phyloP scores from a whole-genome alignment of 768 basidiomycete genomes.

The Lentinula lateritia region DNA sequence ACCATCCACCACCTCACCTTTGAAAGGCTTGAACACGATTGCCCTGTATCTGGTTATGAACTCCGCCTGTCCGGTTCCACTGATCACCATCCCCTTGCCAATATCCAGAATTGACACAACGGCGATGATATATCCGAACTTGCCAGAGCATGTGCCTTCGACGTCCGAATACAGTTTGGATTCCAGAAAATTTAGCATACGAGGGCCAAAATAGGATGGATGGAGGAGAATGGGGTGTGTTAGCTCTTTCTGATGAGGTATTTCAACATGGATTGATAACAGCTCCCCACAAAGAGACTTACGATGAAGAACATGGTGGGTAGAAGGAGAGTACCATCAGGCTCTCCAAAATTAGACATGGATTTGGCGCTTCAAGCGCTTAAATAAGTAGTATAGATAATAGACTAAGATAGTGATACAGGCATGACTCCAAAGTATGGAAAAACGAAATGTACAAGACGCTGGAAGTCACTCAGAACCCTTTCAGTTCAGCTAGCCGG shows the following conservation, averaged over 20 bases:
- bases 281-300: slow-evolving; percentile 22
- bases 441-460: background rate
- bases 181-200: slow-evolving; percentile 90
- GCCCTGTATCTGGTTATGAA: slow-evolving; percentile 93
- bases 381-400: background rate
- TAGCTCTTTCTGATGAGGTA: slow-evolving; percentile 72
- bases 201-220: slow-evolving; percentile 96
- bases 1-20: slow-evolving; percentile 97
- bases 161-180: slow-evolving; percentile 93
- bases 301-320: slow-evolving; percentile 68
- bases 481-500: slow-evolving; percentile 62
- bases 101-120: slow-evolving; percentile 89
- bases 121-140: slow-evolving; percentile 92
- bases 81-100: slow-evolving; percentile 87
- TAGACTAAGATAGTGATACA: no score
- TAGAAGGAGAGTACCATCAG: background rate
- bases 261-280: slow-evolving; percentile 6
- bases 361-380: background rate
- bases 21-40: slow-evolving; percentile 99
- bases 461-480: background rate
- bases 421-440: no score
- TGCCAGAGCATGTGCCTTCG: slow-evolving; percentile 94
- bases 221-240: slow-evolving; percentile 97
- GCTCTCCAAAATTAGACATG: background rate
- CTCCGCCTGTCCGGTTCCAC: slow-evolving; percentile 92